phyloP scores from a whole-genome alignment of 176 grass and related monocot species.

The Oryza glumipatula region DNA sequence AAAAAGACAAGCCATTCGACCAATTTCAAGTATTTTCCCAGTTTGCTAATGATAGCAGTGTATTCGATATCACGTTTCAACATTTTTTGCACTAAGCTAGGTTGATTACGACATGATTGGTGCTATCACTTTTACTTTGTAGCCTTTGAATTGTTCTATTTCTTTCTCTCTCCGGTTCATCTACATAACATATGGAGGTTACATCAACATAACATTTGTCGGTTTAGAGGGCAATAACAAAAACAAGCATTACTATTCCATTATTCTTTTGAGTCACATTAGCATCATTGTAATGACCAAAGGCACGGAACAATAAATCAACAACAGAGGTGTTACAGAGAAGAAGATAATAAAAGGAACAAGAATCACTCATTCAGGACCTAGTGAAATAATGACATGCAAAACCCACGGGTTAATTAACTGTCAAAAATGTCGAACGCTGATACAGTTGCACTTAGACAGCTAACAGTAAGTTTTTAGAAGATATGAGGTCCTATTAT shows the following conservation, averaged over 20 bases:
- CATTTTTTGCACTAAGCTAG: conserved; percentile 14
- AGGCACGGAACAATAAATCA: background rate
- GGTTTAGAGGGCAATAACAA: conserved; percentile 17
- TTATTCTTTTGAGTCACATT: background rate
- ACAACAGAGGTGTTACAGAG: background rate
- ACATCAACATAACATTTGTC: conserved; percentile 3
- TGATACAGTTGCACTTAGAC: background rate
- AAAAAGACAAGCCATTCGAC: background rate
- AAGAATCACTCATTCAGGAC: background rate
- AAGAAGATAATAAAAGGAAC: background rate
- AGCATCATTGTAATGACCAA: background rate
- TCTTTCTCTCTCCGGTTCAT: conserved; percentile 3
- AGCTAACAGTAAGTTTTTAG: background rate
- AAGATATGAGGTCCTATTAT: background rate
- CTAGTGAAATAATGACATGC: background rate
- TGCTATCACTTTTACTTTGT: background rate
- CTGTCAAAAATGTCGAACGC: background rate
- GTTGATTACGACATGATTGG: conserved; percentile 12
- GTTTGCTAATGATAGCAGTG: background rate
- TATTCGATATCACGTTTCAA: background rate
- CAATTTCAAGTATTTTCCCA: conserved; percentile 9
- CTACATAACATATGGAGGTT: conserved; percentile 11
- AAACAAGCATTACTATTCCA: background rate
- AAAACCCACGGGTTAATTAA: background rate
- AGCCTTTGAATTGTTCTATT: conserved; percentile 15